Conservation (phyloP, 2,329 filamentous ascomycete genomes). For the Epichloe sp. region DNA sequence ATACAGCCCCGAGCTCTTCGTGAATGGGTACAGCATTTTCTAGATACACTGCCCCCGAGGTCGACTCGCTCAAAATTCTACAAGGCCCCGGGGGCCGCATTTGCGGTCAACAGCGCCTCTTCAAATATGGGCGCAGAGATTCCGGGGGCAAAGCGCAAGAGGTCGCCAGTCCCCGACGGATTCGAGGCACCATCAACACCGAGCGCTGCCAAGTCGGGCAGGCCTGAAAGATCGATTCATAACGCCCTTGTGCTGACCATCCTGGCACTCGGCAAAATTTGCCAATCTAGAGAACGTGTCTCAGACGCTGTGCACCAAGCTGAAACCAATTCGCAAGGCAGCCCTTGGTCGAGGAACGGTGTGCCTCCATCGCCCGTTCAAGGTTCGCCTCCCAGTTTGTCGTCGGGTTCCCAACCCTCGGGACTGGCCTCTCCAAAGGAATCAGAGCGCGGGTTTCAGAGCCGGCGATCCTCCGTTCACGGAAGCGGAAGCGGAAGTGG, state of each 20-base stretch:
- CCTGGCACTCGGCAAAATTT: constrained; percentile 78
- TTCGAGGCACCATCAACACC: constrained; percentile 18
- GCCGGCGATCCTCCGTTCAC: constrained; percentile 40
- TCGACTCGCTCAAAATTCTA: constrained; percentile 12
- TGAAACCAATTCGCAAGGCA: constrained; percentile 21
- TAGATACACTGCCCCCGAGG: constrained; percentile 32
- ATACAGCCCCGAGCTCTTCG: constrained; percentile 40
- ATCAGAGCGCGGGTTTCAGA: constrained; percentile 29
- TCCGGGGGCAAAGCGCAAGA: constrained; percentile 40
- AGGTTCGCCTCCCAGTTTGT: constrained; percentile 37
- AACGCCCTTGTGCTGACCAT: constrained; percentile 75
- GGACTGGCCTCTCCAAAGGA: constrained; percentile 40
- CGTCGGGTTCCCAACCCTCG: constrained; percentile 34
- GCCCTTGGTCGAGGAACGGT: constrained; percentile 33
- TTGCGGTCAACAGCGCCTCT: constrained; percentile 18
- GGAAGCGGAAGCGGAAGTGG: constrained; percentile 18
- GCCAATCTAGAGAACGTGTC: constrained; percentile 39
- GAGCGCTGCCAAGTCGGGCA: constrained; percentile 26
- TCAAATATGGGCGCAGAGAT: constrained; percentile 14
- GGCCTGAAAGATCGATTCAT: constrained; percentile 53
- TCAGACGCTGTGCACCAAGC: constrained; percentile 39
- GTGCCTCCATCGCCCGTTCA: constrained; percentile 38
- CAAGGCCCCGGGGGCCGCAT: constrained; percentile 18
- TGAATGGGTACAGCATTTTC: constrained; percentile 38
- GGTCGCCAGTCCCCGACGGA: constrained; percentile 31